A percentile compares a stretch with the other conserved stretches of the same genome.
phyloP scores from a whole-genome alignment of 2,329 filamentous ascomycete species.

The Arthrinium phaeospermum region DNA sequence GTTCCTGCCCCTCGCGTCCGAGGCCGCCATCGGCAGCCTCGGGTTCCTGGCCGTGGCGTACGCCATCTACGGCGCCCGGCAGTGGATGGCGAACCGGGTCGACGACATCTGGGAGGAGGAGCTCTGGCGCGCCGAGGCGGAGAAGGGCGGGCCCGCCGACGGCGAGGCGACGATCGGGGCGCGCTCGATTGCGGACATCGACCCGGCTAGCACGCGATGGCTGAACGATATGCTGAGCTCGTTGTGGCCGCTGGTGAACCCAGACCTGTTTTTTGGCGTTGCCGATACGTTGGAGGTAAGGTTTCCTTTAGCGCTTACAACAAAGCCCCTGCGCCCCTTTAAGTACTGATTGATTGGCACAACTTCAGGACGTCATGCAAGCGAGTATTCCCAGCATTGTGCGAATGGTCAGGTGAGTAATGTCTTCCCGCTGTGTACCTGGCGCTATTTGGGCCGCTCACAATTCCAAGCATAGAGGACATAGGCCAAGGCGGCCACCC shows the following conservation, averaged over 20 bases:
- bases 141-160: neutral
- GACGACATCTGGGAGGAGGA: slow-evolving; percentile 20
- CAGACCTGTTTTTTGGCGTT: slow-evolving; percentile 12
- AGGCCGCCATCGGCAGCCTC: neutral
- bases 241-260: slow-evolving; percentile 16
- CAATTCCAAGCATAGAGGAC: slow-evolving; percentile 13
- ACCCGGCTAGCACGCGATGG: slow-evolving; percentile 15
- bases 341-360: neutral
- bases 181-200: neutral
- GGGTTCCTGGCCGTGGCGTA: slow-evolving; percentile 8
- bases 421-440: neutral
- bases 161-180: neutral
- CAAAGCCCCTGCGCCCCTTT: neutral
- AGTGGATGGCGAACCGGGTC: slow-evolving; percentile 17
- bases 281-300: slow-evolving; percentile 12
- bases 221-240: slow-evolving; percentile 15
- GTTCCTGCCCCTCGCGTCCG: neutral
- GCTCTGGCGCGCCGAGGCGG: slow-evolving; percentile 15
- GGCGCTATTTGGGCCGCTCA: neutral
- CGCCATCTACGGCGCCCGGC: slow-evolving; percentile 8
- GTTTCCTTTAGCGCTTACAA: neutral
- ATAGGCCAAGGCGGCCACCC: slow-evolving; percentile 18
- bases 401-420: slow-evolving; percentile 15
- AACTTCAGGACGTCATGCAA: slow-evolving; percentile 14
- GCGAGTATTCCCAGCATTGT: slow-evolving; percentile 17